Percentiles rank a stretch among this genome's conserved stretches.
These are phyloP conservation scores for Metarhizium rileyi DNA, from an alignment of 2,329 filamentous ascomycete genomes.

Conservation along the genomic window DNA sequence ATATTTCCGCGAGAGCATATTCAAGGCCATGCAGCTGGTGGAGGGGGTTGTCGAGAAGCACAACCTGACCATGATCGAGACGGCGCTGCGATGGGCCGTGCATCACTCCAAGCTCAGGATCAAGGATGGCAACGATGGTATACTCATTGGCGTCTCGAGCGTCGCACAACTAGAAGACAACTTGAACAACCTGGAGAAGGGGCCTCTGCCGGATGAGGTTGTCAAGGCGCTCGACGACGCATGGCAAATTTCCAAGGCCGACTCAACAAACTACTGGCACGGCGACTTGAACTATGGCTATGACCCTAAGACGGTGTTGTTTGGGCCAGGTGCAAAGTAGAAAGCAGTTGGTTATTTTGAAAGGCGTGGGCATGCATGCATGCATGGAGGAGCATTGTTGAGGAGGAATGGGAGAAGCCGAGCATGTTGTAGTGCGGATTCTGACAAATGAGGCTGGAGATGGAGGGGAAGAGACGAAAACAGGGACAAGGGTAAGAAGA, in stretches of 20 bases:
- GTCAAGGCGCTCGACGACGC: constrained; percentile 66
- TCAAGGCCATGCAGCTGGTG: constrained; percentile 56
- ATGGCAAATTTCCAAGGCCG: constrained; percentile 60
- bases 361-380: not conserved
- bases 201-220: constrained; percentile 67
- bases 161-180: constrained; percentile 48
- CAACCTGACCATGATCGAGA: constrained; percentile 60
- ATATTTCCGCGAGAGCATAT: constrained; percentile 60
- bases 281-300: constrained; percentile 57
- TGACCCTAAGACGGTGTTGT: constrained; percentile 51
- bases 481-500: too few relatives aligned
- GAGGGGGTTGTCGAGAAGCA: constrained; percentile 60
- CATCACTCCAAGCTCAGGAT: constrained; percentile 57
- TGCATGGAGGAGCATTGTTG: not conserved
- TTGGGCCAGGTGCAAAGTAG: constrained; percentile 35
- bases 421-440: too few relatives aligned
- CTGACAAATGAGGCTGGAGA: too few relatives aligned
- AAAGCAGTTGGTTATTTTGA: not conserved
- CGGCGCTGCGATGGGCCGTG: constrained; percentile 61
- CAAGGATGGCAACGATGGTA: constrained; percentile 44
- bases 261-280: constrained; percentile 45
- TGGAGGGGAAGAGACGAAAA: too few relatives aligned
- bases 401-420: too few relatives aligned
- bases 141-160: constrained; percentile 51
- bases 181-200: constrained; percentile 50